phyloP scores from a whole-genome alignment of 1,284 basidiomycete genomes.

The Heterobasidion occidentale region DNA sequence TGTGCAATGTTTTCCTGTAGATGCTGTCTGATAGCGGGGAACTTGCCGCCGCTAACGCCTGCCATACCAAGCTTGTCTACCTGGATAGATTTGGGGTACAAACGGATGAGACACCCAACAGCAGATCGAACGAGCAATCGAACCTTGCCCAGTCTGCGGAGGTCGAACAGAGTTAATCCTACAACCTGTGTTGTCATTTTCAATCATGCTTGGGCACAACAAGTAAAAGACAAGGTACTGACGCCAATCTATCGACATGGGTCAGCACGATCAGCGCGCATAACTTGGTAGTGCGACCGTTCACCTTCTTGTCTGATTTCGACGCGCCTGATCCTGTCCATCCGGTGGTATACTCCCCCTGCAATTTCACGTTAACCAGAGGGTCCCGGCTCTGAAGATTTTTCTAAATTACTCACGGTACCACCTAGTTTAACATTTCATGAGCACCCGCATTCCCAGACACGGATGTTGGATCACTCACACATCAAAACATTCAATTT shows the following conservation, averaged over 20 bases:
- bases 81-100: constrained; percentile 23
- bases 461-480: constrained; percentile 20
- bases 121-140: constrained; percentile 9
- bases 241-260: constrained; percentile 52
- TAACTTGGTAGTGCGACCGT: constrained; percentile 1
- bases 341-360: constrained; percentile 92
- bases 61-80: constrained; percentile 74
- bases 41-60: constrained; percentile 79
- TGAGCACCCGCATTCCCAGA: neutral
- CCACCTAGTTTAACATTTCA: constrained; percentile 36
- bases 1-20: constrained; percentile 77
- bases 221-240: constrained; percentile 18
- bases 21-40: constrained; percentile 77
- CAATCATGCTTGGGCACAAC: neutral
- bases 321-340: constrained; percentile 88
- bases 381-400: too few species aligned
- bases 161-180: constrained; percentile 84
- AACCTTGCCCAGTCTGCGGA: constrained; percentile 80
- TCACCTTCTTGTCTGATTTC: constrained; percentile 89
- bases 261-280: neutral
- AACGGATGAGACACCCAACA: neutral
- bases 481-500: constrained; percentile 74
- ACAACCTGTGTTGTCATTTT: constrained; percentile 55
- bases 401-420: constrained; percentile 35
- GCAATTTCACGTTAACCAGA: neutral